These are phyloP conservation scores for Antrodiella citrinella DNA, from an alignment of 768 basidiomycete species.

Conservation along the genomic window DNA sequence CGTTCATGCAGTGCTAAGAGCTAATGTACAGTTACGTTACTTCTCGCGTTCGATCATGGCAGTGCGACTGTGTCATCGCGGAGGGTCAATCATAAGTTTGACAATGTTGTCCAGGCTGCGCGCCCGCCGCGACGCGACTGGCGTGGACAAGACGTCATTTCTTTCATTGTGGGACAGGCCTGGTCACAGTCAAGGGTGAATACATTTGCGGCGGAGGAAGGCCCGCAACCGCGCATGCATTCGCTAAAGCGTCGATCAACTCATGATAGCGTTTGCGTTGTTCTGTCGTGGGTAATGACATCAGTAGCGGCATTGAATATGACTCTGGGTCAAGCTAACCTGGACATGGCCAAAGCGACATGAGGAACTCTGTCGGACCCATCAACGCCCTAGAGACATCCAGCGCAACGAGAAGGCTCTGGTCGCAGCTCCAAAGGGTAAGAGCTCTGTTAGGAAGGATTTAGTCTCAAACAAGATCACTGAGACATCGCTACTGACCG, in stretches of 20 bases:
- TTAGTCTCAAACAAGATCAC: conserved; percentile 6
- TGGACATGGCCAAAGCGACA: conserved; percentile 54
- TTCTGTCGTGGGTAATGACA: conserved; percentile 25
- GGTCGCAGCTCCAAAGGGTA: conserved; percentile 54
- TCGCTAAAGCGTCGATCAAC: conserved; percentile 38
- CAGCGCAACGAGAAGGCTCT: conserved; percentile 48
- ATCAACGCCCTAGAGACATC: conserved; percentile 57
- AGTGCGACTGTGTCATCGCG: no score
- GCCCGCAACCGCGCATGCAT: conserved; percentile 40
- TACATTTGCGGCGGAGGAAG: conserved; percentile 27
- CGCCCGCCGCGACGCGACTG: no score
- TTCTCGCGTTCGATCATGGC: neutral
- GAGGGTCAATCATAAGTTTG: no score
- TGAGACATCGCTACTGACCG: conserved; percentile 27
- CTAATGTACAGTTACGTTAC: neutral
- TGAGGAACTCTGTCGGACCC: conserved; percentile 42
- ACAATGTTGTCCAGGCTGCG: no score
- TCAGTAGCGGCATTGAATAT: neutral
- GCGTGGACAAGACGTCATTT: neutral
- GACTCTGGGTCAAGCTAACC: conserved; percentile 27
- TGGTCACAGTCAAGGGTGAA: neutral
- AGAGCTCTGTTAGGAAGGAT: conserved; percentile 34
- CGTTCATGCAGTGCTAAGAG: neutral
- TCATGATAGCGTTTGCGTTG: conserved; percentile 42
- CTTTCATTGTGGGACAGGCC: neutral